Percentiles rank a stretch among this genome's conserved stretches.
Evolutionary conservation across 2,329 filamentous ascomycete species (phyloP).

Genomic region (Colletotrichum simmondsii): DNA sequence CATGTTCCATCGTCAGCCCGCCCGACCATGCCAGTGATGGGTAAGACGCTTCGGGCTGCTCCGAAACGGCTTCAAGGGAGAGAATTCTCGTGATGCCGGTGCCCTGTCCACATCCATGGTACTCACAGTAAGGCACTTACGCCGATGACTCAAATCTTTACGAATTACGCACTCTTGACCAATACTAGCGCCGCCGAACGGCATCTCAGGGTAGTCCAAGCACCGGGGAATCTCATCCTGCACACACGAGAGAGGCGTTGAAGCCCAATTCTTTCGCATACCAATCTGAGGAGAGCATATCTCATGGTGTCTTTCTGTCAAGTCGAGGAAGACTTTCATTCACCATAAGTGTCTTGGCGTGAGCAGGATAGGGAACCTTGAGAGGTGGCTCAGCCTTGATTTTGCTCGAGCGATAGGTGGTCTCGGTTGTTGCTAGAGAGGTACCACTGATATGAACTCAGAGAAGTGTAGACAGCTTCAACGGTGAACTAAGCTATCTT

Average conservation of each 20-base stretch:
- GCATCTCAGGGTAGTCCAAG: background rate
- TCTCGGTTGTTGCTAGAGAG: background rate
- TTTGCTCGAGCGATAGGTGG: background rate
- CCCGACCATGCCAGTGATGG: background rate
- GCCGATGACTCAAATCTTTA: slow-evolving; percentile 13
- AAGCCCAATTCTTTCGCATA: background rate
- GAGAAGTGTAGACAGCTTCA: background rate
- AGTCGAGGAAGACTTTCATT: background rate
- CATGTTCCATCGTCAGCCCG: slow-evolving; percentile 5
- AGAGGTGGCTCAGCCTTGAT: background rate
- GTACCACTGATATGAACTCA: background rate
- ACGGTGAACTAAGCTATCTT: background rate
- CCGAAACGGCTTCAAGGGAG: slow-evolving; percentile 3
- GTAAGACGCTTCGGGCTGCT: background rate
- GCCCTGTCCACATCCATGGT: background rate
- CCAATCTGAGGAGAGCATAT: background rate
- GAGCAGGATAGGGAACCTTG: background rate
- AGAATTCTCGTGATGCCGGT: background rate
- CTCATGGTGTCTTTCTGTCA: background rate
- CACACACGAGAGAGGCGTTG: background rate
- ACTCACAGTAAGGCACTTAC: background rate
- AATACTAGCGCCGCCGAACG: slow-evolving; percentile 2
- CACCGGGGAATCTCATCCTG: background rate
- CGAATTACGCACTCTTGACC: background rate
- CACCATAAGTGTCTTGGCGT: slow-evolving; percentile 7